Percentiles rank a stretch among this genome's conserved stretches.
These are phyloP conservation scores for Colletotrichum coccodes DNA, from an alignment of 2,329 filamentous ascomycete species.

Conservation along the genomic window DNA sequence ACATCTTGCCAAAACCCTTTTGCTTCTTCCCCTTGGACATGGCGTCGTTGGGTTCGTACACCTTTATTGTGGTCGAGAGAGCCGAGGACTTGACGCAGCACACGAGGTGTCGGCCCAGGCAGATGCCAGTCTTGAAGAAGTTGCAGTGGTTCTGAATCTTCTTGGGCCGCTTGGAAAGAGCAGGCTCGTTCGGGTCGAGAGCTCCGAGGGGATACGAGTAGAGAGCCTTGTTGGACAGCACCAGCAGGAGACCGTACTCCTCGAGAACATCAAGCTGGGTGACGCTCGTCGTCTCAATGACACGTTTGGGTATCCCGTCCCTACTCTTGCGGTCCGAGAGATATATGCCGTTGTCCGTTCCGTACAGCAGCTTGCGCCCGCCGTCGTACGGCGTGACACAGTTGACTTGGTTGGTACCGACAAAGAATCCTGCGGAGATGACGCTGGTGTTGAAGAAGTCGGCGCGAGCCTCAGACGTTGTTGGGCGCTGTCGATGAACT, in stretches of 20 bases:
- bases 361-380: conserved; percentile 92
- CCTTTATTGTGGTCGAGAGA: conserved; percentile 95
- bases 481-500: conserved; percentile 93
- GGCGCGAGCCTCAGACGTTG: conserved; percentile 86
- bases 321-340: conserved; percentile 91
- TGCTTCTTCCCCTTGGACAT: conserved; percentile 96
- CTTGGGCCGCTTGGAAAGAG: conserved; percentile 85
- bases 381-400: conserved; percentile 96
- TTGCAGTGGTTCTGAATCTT: conserved; percentile 98
- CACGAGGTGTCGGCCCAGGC: conserved; percentile 91
- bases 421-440: conserved; percentile 70
- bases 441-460: conserved; percentile 86
- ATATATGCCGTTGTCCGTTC: conserved; percentile 94
- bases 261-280: conserved; percentile 97
- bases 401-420: conserved; percentile 83
- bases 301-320: conserved; percentile 81
- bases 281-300: conserved; percentile 86
- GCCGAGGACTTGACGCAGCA: conserved; percentile 96
- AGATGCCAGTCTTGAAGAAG: conserved; percentile 98
- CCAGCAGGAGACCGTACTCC: conserved; percentile 90
- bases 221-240: conserved; percentile 92
- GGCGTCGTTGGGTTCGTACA: conserved; percentile 97
- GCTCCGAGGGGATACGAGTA: conserved; percentile 90
- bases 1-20: conserved; percentile 94
- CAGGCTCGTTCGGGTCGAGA: conserved; percentile 84